Conservation (phyloP, 768 basidiomycete genomes). For the Xerocomus potaroensis region DNA sequence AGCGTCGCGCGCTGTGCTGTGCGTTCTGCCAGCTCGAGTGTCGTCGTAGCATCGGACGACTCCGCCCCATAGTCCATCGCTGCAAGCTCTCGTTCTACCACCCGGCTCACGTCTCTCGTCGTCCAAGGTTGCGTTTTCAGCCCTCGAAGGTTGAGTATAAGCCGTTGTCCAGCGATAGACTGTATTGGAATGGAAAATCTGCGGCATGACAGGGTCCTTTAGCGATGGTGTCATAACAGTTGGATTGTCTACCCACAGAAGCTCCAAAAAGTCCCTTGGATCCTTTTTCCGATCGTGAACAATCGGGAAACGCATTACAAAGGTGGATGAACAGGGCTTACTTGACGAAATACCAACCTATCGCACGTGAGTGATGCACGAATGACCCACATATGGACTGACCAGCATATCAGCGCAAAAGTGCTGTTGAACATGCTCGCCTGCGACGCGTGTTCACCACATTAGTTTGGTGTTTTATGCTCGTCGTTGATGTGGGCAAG, state of each 20-base stretch:
- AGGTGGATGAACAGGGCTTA: background rate
- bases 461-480: background rate
- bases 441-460: no score
- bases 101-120: slow-evolving; percentile 3
- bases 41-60: background rate
- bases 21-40: background rate
- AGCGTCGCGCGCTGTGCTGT: background rate
- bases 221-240: background rate
- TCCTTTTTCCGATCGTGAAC: background rate
- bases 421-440: slow-evolving; percentile 4
- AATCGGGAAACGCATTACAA: background rate
- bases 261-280: slow-evolving; percentile 5
- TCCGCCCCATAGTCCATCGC: background rate
- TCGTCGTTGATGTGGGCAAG: background rate
- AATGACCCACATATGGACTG: background rate
- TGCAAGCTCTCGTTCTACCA: slow-evolving; percentile 8
- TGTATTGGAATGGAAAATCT: slow-evolving; percentile 15
- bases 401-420: slow-evolving; percentile 10
- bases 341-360: slow-evolving; percentile 6
- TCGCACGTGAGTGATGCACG: background rate
- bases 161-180: slow-evolving; percentile 15
- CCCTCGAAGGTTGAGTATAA: slow-evolving; percentile 17
- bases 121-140: slow-evolving; percentile 3
- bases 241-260: background rate
- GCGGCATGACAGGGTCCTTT: background rate